These are phyloP conservation scores for Plasmodium malariae DNA, from an alignment of 169 alveolate genomes.

Conservation along the genomic window DNA sequence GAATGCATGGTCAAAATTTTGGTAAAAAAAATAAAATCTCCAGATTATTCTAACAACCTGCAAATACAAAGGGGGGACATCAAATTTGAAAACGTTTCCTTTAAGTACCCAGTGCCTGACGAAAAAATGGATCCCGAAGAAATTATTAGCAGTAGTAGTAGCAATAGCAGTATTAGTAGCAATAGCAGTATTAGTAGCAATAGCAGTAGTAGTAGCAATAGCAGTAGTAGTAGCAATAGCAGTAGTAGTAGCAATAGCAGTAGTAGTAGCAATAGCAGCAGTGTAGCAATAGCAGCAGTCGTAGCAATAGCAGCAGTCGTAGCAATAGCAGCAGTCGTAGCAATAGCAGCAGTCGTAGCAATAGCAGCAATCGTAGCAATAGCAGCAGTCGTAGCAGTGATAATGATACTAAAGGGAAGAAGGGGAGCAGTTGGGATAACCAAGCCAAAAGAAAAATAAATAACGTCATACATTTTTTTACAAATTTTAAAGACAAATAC, in stretches of 20 bases:
- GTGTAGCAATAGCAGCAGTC: background rate
- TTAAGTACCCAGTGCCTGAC: conserved; percentile 45
- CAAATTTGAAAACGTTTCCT: conserved; percentile 45
- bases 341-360: too few relatives aligned
- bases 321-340: too few relatives aligned
- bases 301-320: background rate
- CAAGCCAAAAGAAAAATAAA: background rate
- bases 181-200: background rate
- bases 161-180: background rate
- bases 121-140: conserved; percentile 5
- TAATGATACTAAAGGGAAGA: too few relatives aligned
- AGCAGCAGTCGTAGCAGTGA: background rate
- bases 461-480: background rate
- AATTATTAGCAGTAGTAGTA: background rate
- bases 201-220: background rate
- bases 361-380: background rate
- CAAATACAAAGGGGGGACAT: conserved; percentile 35
- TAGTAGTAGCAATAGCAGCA: background rate
- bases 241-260: background rate
- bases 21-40: conserved; percentile 47
- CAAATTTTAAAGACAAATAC: background rate
- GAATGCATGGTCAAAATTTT: conserved; percentile 76
- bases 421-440: background rate
- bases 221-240: too few relatives aligned
- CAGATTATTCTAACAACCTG: conserved; percentile 18